Evolutionary conservation across 2,329 filamentous ascomycete genomes (phyloP).

Genomic region (Aspergillus hiratsukae): DNA sequence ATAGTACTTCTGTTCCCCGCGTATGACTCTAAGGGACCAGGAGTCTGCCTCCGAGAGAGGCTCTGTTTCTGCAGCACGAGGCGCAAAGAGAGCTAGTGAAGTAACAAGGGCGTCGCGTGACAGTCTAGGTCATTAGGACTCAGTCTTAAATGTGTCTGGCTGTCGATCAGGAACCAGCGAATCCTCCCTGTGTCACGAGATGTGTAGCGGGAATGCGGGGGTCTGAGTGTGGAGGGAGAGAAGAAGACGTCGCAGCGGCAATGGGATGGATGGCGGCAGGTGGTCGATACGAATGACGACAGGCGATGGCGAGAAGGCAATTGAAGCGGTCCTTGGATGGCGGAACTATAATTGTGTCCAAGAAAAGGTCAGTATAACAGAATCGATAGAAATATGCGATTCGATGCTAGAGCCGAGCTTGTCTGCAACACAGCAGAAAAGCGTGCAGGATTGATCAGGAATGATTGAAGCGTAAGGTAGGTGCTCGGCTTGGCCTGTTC

Average conservation of each 20-base stretch:
- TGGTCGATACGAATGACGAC: constrained; percentile 4
- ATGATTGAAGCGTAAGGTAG: not conserved
- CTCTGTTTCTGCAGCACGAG: constrained; percentile 4
- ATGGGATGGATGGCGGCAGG: not conserved
- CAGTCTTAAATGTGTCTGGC: constrained; percentile 1
- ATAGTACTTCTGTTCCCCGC: not conserved
- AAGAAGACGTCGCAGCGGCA: not conserved
- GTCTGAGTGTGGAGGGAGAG: not conserved
- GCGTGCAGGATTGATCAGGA: not conserved
- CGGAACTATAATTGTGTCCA: not conserved
- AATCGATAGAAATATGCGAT: not conserved
- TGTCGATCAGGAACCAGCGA: constrained; percentile 3
- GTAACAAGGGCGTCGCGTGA: constrained; percentile 4
- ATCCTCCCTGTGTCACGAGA: constrained; percentile 9
- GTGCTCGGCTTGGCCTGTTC: not conserved
- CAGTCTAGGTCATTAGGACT: constrained; percentile 11
- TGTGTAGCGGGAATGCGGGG: not conserved
- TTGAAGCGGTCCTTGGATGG: not conserved
- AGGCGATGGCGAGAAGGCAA: not conserved
- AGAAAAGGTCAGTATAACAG: not conserved
- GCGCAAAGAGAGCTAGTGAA: constrained; percentile 3
- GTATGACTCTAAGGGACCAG: not conserved
- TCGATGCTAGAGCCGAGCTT: not conserved
- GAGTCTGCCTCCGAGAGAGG: not conserved
- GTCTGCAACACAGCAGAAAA: not conserved